Evolutionary conservation across 140 eudicot genomes (phyloP).

Genomic region (Erigeron philadelphicus): DNA sequence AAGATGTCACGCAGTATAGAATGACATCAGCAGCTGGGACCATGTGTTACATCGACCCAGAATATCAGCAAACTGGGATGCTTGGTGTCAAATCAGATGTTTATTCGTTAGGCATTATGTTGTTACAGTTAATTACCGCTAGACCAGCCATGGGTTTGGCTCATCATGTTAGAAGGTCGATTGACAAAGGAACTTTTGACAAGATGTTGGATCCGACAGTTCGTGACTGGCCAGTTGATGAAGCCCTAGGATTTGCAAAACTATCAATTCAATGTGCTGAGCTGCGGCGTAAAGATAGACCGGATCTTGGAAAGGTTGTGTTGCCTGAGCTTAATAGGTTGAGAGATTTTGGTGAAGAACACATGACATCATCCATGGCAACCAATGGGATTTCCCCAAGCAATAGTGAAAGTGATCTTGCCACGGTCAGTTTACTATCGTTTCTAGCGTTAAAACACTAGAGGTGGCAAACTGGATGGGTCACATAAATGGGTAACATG

Average conservation of each 20-base stretch:
- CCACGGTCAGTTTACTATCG: neutral
- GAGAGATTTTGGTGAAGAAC: slow-evolving; percentile 40
- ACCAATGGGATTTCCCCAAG: slow-evolving; percentile 1
- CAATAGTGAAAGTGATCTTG: slow-evolving; percentile 5
- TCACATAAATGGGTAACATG: neutral
- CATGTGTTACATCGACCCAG: slow-evolving; percentile 68
- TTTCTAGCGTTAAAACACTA: neutral
- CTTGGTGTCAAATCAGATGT: slow-evolving; percentile 58
- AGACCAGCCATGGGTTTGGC: slow-evolving; percentile 58
- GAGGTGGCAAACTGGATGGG: neutral
- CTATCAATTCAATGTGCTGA: slow-evolving; percentile 56
- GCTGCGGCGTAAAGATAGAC: slow-evolving; percentile 56
- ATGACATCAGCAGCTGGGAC: slow-evolving; percentile 68
- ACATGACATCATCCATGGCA: slow-evolving; percentile 19
- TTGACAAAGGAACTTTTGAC: slow-evolving; percentile 40
- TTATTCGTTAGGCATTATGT: slow-evolving; percentile 57
- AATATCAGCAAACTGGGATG: slow-evolving; percentile 60
- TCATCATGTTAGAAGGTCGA: slow-evolving; percentile 38
- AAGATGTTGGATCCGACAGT: slow-evolving; percentile 48
- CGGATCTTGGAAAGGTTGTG: slow-evolving; percentile 49
- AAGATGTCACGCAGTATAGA: slow-evolving; percentile 47
- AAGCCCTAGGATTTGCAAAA: slow-evolving; percentile 41
- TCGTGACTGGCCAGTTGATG: slow-evolving; percentile 46
- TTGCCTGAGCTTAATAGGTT: slow-evolving; percentile 46
- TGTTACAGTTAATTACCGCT: slow-evolving; percentile 55